Base-by-base conservation (phyloP, 306 rosid genomes). In the Coriaria nepalensis region DNA sequence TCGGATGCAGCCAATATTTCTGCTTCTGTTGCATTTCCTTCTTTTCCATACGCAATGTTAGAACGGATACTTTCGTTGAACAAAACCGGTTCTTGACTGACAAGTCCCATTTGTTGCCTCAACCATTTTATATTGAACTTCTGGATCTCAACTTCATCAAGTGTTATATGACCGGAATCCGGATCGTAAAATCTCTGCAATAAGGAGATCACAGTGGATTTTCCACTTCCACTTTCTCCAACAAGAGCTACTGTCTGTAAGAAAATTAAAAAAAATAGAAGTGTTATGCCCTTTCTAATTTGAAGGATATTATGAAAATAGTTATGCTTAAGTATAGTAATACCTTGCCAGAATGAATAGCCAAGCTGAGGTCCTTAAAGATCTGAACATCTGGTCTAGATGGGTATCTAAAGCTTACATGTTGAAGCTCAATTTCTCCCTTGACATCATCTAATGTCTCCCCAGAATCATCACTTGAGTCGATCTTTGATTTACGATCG, bases 181-280 rank as follows among this genome's bases (percentile, higher is more conserved):
- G 83, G 92, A 7, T 80, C 76, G 20, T 84, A 84, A 59, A 84
- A 78, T 51, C 94, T 75, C 38, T 84, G 83, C 71, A 84, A 35
- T 67, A 84, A 15, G 5, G 83, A 77, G 49, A 84, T 78, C 62
- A 84, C 72, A 2, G 94, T 84, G 15, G 94, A 84, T 46, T 84
- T 84, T 50, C 94, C 94, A 35, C 94, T 70, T 32, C 94, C 94
- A 60, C 94, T 84, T 68, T 84, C 94, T 5, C 94, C 94, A 2
- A 80, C 94, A 12, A 84, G 53, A n/a, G 92, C 94, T 49, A 78
- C 74, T 8, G 92, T 84, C 94, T 84, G 72, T n/a, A 20, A 41
- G 35, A 50, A 34, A 15, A 47, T 29, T 8, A 45, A 6, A 74
- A 56, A 40, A 50, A 41, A 77, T 8, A 20, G 20, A 32, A 46